Evolutionary conservation across 2,329 filamentous ascomycete species (phyloP), one percentile per base, ranked within the genome.

Genomic region (Alternaria solani): DNA sequence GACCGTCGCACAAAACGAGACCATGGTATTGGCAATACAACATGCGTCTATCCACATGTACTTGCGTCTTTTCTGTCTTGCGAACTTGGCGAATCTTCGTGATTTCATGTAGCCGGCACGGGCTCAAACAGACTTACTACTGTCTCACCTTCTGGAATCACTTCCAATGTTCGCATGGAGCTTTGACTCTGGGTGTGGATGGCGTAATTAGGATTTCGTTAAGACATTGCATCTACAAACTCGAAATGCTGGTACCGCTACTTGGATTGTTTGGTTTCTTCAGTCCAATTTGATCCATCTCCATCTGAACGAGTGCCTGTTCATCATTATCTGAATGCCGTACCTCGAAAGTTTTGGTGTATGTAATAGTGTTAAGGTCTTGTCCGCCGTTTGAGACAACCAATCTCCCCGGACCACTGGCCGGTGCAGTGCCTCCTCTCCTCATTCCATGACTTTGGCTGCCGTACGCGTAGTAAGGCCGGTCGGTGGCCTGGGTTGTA

Each of bases 401-500:
- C 7, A 51, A 56, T 36, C 59, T 61, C 25, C 51, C 54, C 23
- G 46, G n/a, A 14, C 49, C 44, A 14, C 51, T 62, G 1, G 18
- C 54, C 8, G 62, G 20, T 8, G 34, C 57, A 46, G 69, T 65
- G 42, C 65, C 64, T 25, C 69, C 65, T 59, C 63, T 62, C 36
- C 70, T 61, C 59, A 69, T 71, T 55, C 74, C 69, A 42, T 68
- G 51, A 30, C 48, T 62, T 55, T 58, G 62, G 20, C 59, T 65
- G 39, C 59, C 61, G 20, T 67, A 62, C 26, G 36, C 56, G 39
- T 63, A 64, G 34, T 68, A 65, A 7, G 53, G 63, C 34, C 62
- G 58, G 9, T 62, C 63, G 2, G 59, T 55, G 20, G 60, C 57
- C 12, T 61, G 64, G 1, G 75, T 78, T 14, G 75, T 74, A 8